These are phyloP conservation scores for Saitozyma sp. DNA, from an alignment of 768 basidiomycete species.

Conservation along the genomic window DNA sequence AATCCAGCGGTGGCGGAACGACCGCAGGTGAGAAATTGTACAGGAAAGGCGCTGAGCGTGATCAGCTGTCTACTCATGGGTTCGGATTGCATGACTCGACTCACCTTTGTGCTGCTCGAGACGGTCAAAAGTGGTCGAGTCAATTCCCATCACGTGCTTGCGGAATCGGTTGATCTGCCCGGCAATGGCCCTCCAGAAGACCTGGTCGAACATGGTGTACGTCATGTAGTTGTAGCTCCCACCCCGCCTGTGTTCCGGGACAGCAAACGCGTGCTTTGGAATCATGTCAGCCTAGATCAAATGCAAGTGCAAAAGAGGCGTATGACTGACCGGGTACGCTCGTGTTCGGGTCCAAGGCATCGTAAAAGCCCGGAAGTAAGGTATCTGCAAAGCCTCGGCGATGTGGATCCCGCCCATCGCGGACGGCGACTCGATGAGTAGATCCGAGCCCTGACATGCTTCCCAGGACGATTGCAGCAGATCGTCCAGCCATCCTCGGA, in stretches of 20 bases:
- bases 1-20: conserved; percentile 91
- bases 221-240: conserved; percentile 99
- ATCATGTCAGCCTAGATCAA: no score
- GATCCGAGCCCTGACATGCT: conserved; percentile 90
- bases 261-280: conserved; percentile 82
- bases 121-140: conserved; percentile 82
- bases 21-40: conserved; percentile 93
- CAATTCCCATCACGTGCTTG: conserved; percentile 69
- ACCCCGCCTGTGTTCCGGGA: conserved; percentile 96
- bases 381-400: conserved; percentile 87
- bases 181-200: conserved; percentile 89
- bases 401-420: conserved; percentile 98
- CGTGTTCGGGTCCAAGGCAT: conserved; percentile 98
- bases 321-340: conserved; percentile 68
- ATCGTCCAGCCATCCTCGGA: conserved; percentile 97
- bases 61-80: not conserved
- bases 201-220: conserved; percentile 81
- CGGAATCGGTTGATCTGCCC: conserved; percentile 96
- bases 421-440: conserved; percentile 90
- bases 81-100: not conserved
- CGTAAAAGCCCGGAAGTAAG: conserved; percentile 92
- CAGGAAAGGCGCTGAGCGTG: conserved; percentile 74
- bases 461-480: conserved; percentile 92
- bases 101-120: conserved; percentile 85
- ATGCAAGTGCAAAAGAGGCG: no score